Conservation (phyloP, 345 rosid genomes). For the Cardamine resedifolia region DNA sequence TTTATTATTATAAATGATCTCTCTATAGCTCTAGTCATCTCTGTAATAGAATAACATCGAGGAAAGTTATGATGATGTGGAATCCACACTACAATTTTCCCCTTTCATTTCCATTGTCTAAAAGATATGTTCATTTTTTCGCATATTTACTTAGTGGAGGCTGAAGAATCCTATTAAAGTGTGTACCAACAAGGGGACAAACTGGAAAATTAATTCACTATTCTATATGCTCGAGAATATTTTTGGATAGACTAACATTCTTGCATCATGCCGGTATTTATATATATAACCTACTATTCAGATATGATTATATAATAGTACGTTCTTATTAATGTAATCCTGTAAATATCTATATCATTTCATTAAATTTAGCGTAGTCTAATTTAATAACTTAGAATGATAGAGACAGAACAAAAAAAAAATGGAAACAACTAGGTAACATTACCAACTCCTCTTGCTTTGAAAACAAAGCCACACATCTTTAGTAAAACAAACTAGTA, state of each 20-base stretch:
- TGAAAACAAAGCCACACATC: background rate
- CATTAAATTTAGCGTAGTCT: background rate
- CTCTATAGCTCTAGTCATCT: background rate
- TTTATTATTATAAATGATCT: background rate
- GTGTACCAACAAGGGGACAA: slow-evolving; percentile 32
- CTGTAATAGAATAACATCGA: background rate
- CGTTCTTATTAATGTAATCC: background rate
- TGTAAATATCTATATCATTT: background rate
- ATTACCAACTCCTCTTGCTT: slow-evolving; percentile 14
- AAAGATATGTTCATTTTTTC: background rate
- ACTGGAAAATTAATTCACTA: slow-evolving; percentile 1
- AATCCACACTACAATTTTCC: slow-evolving; percentile 17
- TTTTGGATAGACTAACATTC: background rate
- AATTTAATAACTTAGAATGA: background rate
- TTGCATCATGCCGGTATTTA: slow-evolving; percentile 7
- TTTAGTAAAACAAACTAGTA: background rate
- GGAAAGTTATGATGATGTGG: slow-evolving; percentile 14
- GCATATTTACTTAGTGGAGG: slow-evolving; percentile 27
- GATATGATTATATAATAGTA: background rate
- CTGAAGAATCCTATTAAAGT: slow-evolving; percentile 21
- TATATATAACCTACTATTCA: slow-evolving; percentile 9
- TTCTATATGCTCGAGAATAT: slow-evolving; percentile 7
- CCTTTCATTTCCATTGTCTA: background rate
- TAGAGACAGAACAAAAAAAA: background rate
- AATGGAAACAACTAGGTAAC: background rate